A percentile compares a stretch with the other conserved stretches of the same genome.
Conservation (phyloP, 164 flowering plant species). For the Vitis amurensis region DNA sequence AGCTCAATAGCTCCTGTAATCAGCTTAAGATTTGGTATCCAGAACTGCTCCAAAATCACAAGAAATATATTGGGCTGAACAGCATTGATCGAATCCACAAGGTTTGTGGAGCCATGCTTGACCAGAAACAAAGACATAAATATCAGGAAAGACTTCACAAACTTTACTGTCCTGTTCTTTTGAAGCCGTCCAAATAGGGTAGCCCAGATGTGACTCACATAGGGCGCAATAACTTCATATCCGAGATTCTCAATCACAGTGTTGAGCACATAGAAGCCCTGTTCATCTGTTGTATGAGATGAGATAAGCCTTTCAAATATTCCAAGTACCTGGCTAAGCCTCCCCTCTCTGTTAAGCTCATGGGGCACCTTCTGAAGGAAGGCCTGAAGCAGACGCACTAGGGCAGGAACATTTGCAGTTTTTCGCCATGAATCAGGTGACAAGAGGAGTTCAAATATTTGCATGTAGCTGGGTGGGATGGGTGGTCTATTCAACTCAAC, state of each 20-base stretch:
- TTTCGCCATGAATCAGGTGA: constrained; percentile 76
- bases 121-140: constrained; percentile 91
- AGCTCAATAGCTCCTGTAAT: constrained; percentile 74
- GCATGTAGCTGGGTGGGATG: constrained; percentile 63
- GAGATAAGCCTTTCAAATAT: constrained; percentile 69
- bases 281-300: constrained; percentile 67
- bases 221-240: constrained; percentile 64
- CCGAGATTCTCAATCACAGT: constrained; percentile 83
- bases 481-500: constrained; percentile 81
- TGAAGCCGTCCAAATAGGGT: constrained; percentile 60
- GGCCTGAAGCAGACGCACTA: constrained; percentile 92
- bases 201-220: constrained; percentile 63
- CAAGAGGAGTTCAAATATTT: constrained; percentile 70
- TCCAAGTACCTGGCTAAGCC: constrained; percentile 67
- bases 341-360: constrained; percentile 69
- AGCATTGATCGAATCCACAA: constrained; percentile 65
- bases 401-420: constrained; percentile 84
- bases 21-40: constrained; percentile 86
- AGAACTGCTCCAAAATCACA: constrained; percentile 65
- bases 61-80: constrained; percentile 63
- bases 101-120: constrained; percentile 66
- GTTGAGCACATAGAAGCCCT: constrained; percentile 91
- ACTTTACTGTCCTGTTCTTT: constrained; percentile 47
- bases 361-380: constrained; percentile 84
- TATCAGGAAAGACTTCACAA: constrained; percentile 69